phyloP scores from a whole-genome alignment of 2,329 filamentous ascomycete genomes.

The Xylariaceae sp. region DNA sequence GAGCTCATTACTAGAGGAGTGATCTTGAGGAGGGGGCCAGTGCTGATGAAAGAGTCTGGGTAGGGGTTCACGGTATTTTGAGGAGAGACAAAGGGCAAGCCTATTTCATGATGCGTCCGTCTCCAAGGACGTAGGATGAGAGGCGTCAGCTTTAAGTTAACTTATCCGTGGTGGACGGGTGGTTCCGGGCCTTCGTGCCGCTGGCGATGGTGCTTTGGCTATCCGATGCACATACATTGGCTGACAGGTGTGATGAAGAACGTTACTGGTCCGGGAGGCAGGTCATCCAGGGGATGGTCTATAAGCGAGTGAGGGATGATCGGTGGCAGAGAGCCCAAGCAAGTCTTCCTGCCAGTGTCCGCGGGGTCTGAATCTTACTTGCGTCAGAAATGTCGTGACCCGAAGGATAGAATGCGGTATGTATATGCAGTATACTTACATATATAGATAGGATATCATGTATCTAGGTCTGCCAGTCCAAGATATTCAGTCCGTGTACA shows the following conservation, averaged over 20 bases:
- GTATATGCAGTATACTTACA: no score
- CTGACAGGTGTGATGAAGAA: no score
- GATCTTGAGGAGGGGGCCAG: slow-evolving; percentile 9
- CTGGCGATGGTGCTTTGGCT: slow-evolving; percentile 2
- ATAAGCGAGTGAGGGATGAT: slow-evolving; percentile 10
- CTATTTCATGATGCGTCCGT: no score
- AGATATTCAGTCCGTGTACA: no score
- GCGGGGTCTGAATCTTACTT: slow-evolving; percentile 16
- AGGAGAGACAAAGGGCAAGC: no score
- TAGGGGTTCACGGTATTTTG: no score
- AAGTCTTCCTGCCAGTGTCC: slow-evolving; percentile 4
- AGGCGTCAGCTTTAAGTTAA: background rate
- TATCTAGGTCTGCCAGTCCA: no score
- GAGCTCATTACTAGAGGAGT: slow-evolving; percentile 5
- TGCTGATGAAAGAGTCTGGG: slow-evolving; percentile 11
- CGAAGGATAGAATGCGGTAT: slow-evolving; percentile 4
- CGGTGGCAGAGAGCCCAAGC: slow-evolving; percentile 7
- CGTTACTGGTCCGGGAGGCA: no score
- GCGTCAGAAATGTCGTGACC: slow-evolving; percentile 13
- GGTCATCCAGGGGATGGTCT: slow-evolving; percentile 6
- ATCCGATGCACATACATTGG: slow-evolving; percentile 11
- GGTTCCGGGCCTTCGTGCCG: slow-evolving; percentile 5
- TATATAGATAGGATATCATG: no score
- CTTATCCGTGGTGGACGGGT: slow-evolving; percentile 5
- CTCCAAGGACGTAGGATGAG: no score